A percentile compares a stretch with the other conserved stretches of the same genome.
phyloP scores from a whole-genome alignment of 257 asterid genomes.

The Solanum boliviense region DNA sequence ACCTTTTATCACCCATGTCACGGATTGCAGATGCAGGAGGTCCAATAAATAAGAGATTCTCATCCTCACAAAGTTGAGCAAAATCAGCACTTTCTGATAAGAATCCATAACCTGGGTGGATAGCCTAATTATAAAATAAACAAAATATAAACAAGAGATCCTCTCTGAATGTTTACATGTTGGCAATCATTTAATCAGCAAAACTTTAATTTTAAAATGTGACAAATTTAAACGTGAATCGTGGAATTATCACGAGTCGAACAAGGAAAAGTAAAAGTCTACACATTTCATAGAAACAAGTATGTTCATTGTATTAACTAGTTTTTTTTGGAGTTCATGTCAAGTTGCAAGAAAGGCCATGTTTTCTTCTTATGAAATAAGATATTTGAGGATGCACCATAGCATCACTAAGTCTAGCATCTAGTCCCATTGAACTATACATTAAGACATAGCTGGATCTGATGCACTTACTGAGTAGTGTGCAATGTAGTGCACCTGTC shows the following conservation, averaged over 20 bases:
- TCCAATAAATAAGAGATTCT: conserved; percentile 75
- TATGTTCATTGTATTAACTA: background rate
- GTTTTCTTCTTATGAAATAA: background rate
- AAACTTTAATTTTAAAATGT: background rate
- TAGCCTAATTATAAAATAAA: conserved; percentile 62
- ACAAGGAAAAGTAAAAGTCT: background rate
- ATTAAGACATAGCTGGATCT: background rate
- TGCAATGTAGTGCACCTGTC: background rate
- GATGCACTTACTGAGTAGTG: background rate
- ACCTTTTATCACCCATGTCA: conserved; percentile 99
- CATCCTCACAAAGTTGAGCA: conserved; percentile 87
- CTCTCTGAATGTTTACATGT: conserved; percentile 13
- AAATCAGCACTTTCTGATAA: conserved; percentile 90
- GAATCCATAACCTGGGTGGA: conserved; percentile 99
- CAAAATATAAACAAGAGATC: conserved; percentile 13
- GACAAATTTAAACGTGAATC: background rate
- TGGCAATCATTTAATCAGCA: background rate
- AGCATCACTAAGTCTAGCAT: background rate
- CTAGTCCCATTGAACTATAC: background rate
- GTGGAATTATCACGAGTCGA: background rate
- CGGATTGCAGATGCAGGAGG: conserved; percentile 98
- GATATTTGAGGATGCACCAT: background rate
- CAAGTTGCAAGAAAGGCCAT: background rate
- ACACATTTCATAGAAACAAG: background rate
- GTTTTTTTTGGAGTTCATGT: background rate